Base-by-base conservation (phyloP, 2,329 filamentous ascomycete species). In the Pestalotiopsis fici region DNA sequence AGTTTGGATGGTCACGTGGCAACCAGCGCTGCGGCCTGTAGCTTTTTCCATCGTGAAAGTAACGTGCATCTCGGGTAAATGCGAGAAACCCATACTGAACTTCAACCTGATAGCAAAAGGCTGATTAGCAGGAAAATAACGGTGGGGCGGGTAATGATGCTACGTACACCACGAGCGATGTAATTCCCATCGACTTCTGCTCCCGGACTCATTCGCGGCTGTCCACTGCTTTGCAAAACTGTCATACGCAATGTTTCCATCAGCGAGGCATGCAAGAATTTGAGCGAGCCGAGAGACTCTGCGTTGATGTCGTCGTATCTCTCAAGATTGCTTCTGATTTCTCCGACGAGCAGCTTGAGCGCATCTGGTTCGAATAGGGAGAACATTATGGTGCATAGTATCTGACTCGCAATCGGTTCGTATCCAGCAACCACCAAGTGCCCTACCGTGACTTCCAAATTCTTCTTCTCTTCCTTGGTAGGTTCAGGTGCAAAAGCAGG, bases 341-440 rank as follows among this genome's bases (percentile, higher is more conserved):
- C 55, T 21, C 13, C 23, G 0, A 28, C 25, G 11, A 74, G 31
- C 3, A 25, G 13, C 3, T 47, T 60, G 21, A 66, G 56, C 3
- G 21, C 56, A 3, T 69, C 59, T 11, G 71, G 71, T 6, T 71
- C 60, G 1, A 59, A 60, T 0, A 71, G 64, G 0, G 67, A 65
- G 62, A 67, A 71, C 31, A 63, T 50, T 5, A 74, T 55, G 18
- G 65, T 64, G 1, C 66, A 55, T 54, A 69, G 70, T 12, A 75
- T 69, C 56, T 67, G 68, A 28, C 69, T 72, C 0, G 71, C 66
- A 12, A 74, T 43, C 0, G 73, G 75, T 28, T 74, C 63, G 25
- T 64, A 64, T 2, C 62, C 62, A 1, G 50, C 47, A 3, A 64
- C 4, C 2, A 57, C 47, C 21, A 64, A 11, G 12, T 64, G 62